Evolutionary conservation across 2,329 filamentous ascomycete species (phyloP), one percentile per base, ranked within the genome.

Genomic region (Fusarium scirpi): DNA sequence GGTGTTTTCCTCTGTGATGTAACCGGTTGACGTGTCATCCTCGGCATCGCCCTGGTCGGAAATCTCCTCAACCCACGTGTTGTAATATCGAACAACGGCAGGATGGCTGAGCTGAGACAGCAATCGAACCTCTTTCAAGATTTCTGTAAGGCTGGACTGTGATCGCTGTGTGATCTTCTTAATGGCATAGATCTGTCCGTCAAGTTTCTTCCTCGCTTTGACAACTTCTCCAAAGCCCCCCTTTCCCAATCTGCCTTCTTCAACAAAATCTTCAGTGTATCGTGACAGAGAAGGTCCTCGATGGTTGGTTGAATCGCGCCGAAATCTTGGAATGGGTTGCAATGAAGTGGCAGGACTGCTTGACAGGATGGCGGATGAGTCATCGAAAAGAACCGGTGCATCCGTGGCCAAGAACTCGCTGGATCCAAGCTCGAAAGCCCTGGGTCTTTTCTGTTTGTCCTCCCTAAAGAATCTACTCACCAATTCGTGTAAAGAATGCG

Each of bases 201-300:
- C 96, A 6, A 98, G 88, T 81, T 96, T 97, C 80, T 97, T 97
- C 32, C 95, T 89, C 5, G 95, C 95, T 79, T 97, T 97, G 58
- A 98, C 94, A 24, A 99, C 96, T 80, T 98, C 94, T 8, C 96
- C 96, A 80, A 97, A 99, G 0, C 95, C 96, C 45, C 96, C 96
- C 78, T 95, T 97, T 5, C 96, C 96, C 15, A 99, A 85, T 7
- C 92, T 89, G 16, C 93, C 94, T 76, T 96, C 91, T 80, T 98
- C 94, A 20, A 94, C 90, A 80, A 97, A 99, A 74, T 98, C 96
- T 75, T 92, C 92, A 13, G 87, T 88, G 77, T 97, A 99, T 66
- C 95, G 89, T 3, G 94, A 97, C 46, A 89, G 85, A 6, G 84
- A 78, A 3, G 74, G 72, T 16, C 83, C 81, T 18, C 85, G 84